Evolutionary conservation across 2,329 filamentous ascomycete genomes (phyloP), one percentile per base, ranked within the genome.

Genomic region (Proliferodiscus dingleyae): DNA sequence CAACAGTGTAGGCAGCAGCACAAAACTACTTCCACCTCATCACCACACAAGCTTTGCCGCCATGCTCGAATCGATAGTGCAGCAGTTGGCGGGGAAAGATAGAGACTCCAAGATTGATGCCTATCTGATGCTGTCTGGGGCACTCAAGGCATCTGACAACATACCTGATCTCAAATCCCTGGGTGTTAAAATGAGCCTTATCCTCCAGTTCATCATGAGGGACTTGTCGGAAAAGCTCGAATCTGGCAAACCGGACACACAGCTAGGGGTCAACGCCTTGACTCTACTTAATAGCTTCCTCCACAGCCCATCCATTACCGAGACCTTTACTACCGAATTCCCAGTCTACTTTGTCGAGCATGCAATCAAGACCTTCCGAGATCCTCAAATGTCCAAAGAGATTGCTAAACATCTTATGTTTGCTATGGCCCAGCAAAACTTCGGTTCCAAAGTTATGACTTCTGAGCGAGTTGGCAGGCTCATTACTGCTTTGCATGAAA

Each of bases 11-110:
- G 49, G 46, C 2, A 37, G 32, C 24, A 49, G 28, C n/a, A 22
- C 49, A 24, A 56, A 56, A 37, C 54, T 59, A 5, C 52, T 54
- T 3, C 49, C 52, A 10, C 52, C 52, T 16, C 53, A 58, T 37
- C 55, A 57, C n/a, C 59, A 67, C 64, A 71, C 75, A 36, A 83
- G 78, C 30, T 81, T 95, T 46, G 76, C 78, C 53, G 81, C 81
- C 57, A 93, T 96, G 83, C 69, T 97, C 53, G 87, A 95, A 57
- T 94, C 88, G 1, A 81, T 89, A 4, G 77, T 89, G 28, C 83
- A 87, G 65, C 86, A 93, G 66, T 75, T 98, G 38, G 86, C 85
- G 29, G 82, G 86, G 18, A 72, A 80, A 23, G 85, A 89, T 55
- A 75, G 84, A 43, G 77, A 81, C 46, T 82, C 80, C 10, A 85